phyloP scores from a whole-genome alignment of 768 basidiomycete species.

The Termitomyces sp. region DNA sequence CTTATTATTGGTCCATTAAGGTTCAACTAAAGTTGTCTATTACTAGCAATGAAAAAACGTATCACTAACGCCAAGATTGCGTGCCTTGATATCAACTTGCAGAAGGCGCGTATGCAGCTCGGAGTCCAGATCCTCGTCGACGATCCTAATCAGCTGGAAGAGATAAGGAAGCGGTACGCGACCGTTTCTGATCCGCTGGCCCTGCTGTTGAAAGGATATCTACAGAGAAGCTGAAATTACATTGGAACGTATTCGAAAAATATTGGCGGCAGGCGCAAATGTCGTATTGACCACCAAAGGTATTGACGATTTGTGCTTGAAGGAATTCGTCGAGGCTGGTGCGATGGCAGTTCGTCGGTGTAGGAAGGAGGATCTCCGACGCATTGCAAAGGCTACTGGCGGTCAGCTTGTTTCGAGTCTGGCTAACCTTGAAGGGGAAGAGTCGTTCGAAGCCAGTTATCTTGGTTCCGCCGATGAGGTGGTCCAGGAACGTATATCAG shows the following conservation, averaged over 20 bases:
- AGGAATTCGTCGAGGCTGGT: slow-evolving; percentile 98
- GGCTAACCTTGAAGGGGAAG: slow-evolving; percentile 96
- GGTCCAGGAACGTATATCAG: slow-evolving; percentile 94
- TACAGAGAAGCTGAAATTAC: slow-evolving; percentile 92
- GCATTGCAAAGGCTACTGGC: slow-evolving; percentile 96
- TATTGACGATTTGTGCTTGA: slow-evolving; percentile 96
- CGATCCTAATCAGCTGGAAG: slow-evolving; percentile 93
- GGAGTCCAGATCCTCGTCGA: slow-evolving; percentile 97
- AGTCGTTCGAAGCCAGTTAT: slow-evolving; percentile 90
- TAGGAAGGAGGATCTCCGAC: slow-evolving; percentile 94
- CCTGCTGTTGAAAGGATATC: background rate
- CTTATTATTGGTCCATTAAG: background rate
- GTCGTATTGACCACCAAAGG: slow-evolving; percentile 98
- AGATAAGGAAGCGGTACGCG: slow-evolving; percentile 85
- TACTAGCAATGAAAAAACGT: slow-evolving; percentile 93
- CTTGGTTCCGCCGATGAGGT: slow-evolving; percentile 96
- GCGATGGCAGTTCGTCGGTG: slow-evolving; percentile 98
- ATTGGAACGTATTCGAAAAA: slow-evolving; percentile 92
- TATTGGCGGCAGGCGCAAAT: slow-evolving; percentile 93
- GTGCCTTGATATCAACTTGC: slow-evolving; percentile 96
- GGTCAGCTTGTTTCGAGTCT: slow-evolving; percentile 90
- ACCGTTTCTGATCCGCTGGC: background rate
- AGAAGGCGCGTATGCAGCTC: slow-evolving; percentile 95
- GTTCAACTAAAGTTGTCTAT: background rate
- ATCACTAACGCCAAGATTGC: slow-evolving; percentile 95